Base-by-base conservation (phyloP, 1,284 basidiomycete genomes). In the Prillingera fragicola region DNA sequence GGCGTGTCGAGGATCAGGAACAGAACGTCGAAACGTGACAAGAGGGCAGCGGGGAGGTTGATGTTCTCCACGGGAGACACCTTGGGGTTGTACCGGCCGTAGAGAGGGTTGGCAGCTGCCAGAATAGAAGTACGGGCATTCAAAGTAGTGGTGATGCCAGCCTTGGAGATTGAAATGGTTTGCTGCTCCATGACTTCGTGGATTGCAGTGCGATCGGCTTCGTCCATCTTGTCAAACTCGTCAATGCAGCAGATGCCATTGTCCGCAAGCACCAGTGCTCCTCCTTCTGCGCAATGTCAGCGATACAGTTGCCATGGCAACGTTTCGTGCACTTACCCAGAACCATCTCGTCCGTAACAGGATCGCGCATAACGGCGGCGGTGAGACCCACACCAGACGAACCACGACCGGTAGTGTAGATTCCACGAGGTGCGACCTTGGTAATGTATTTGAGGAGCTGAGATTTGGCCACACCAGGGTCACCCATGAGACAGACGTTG, bases 121-220 rank as follows among this genome's bases (percentile, higher is more conserved):
- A 98, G 82, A 61, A 99, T 90, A 8, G 95, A 97, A 0, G 94
- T 96, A 29, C 95, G 83, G n/a, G 95, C 95, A 63, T 98, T 99
- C 28, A 98, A 78, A 0, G 95, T 98, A 0, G 95, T 98, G 0
- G 91, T 95, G 69, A 99, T 99, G 17, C 95, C 95, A 3, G 95
- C 95, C 74, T 99, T 99, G 33, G 91, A 92, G 57, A 99, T 99
- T 3, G 90, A 96, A 54, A 99, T 98, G 2, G 95, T 99, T 72
- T 99, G 94, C 67, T 99, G 94, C 71, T 99, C 94, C 95, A 99
- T 99, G 45, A 98, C 95, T 78, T 99, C 95, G 75, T 99, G 95
- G 54, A 99, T 98, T 12, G 95, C 90, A 1, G 95, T 98, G 51
- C 95, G 80, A 70, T 98, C 95, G 2, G 87, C 73, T 71, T 98